Base-by-base conservation (phyloP, 495 filamentous ascomycete genomes). In the Thozetella sp. region DNA sequence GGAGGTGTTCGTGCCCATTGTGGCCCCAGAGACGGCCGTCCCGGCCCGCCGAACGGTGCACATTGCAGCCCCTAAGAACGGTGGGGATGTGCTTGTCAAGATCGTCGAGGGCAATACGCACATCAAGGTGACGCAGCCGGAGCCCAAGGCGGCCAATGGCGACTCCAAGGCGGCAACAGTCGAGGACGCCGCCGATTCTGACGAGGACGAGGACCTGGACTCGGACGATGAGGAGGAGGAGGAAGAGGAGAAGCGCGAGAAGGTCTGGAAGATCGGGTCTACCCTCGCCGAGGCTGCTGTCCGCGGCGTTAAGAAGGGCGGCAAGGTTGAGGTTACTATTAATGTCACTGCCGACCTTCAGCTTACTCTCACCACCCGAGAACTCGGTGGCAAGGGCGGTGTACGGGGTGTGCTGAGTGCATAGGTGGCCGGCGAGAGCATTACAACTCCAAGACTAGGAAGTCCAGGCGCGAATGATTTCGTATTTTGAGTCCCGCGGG, bases 291-390 rank as follows among this genome's bases (percentile, higher is more conserved):
- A 99, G 80, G 90, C 91, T 12, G 90, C 88, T 26, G 73, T 98
- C 66, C 88, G 83, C 74, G 90, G 81, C 58, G 86, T 93, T 57
- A 92, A 91, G 86, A 93, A 93, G 80, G 91, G 91, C 37, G 82
- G 84, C 63, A 97, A 95, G 80, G 87, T 98, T 61, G 95, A 98
- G 83, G 87, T 98, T 51, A 94, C 90, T 69, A 83, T 99, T 60
- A 93, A 92, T 65, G 90, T 97, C 57, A 85, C 82, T 45, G 83
- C 82, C 19, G 93, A 97, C 72, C 75, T 97, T 52, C 79, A 79
- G 57, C 81, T 97, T 59, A 89, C 88, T 59, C 80, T 97, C 65
- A 90, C 92, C 23, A 88, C 88, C 58, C 83, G 93, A 59, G 93
- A 97, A 71, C 88, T 96, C 34, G 93, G 93, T 56, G 89, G 86